Evolutionary conservation across 495 filamentous ascomycete genomes (phyloP), one percentile per base, ranked within the genome.

Genomic region (Hypoxylon crocopeplum): DNA sequence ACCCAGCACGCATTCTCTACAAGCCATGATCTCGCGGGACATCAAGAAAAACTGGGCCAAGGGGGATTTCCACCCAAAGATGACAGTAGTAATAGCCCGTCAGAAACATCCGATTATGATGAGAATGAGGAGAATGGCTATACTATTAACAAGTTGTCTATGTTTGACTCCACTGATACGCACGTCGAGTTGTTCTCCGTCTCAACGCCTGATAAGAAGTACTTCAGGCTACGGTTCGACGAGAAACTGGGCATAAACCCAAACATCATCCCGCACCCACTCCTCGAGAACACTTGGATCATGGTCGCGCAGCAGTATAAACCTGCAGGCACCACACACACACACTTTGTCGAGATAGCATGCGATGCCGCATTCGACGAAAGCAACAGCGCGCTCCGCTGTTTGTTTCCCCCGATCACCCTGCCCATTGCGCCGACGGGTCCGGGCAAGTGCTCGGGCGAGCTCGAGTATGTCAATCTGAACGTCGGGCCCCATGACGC

Each of bases 181-280:
- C 71, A 75, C 49, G 51, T 62, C 40, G 66, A 75, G 37, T 53
- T 84, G 13, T 75, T 68, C 56, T 82, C 81, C 0, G 24, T 65
- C 20, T 79, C 77, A 5, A 78, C 71, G 16, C 11, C 60, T 0
- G 69, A 80, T 50, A 55, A 55, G 25, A 70, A 62, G 24, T 81
- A 69, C 63, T 82, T 79, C 53, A 46, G 42, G 29, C 72, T 84
- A 66, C 61, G 69, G 7, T 79, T 82, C 59, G 76, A 62, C 40
- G 49, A 58, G 24, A 37, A 60, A 4, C 33, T 47, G 7, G 69
- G 69, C 47, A 73, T 77, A 30, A 84, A 83, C 48, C 80, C 82
- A 27, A 84, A 79, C 64, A 78, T 84, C 52, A 71, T 84, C 36
- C 80, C 82, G 2, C 81, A 82, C 49, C 80, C 76, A 1, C 61